Percentiles rank a stretch among this genome's conserved stretches.
These are phyloP conservation scores for Aspergillus leporis DNA, from an alignment of 495 filamentous ascomycete genomes.

Conservation along the genomic window DNA sequence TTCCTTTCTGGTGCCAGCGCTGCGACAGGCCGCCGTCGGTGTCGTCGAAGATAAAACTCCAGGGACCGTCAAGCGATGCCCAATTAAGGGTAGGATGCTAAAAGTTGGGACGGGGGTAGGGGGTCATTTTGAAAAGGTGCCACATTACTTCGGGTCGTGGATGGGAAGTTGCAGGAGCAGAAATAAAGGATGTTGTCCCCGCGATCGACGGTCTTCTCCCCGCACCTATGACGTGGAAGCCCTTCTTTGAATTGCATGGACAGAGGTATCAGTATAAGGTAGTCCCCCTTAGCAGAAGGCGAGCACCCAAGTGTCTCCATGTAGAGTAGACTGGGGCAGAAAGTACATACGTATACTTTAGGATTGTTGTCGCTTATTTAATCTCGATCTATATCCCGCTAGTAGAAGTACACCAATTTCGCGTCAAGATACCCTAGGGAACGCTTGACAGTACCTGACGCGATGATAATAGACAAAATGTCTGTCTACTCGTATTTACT, in stretches of 20 bases:
- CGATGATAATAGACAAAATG: too few species aligned
- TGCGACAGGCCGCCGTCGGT: constrained; percentile 45
- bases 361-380: too few species aligned
- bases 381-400: too few species aligned
- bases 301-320: too few species aligned
- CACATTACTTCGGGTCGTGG: background rate
- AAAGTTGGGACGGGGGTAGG: constrained; percentile 55
- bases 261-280: background rate
- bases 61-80: constrained; percentile 54
- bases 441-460: too few species aligned
- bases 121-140: constrained; percentile 14
- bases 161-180: background rate
- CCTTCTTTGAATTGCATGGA: background rate
- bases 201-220: background rate
- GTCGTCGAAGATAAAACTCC: constrained; percentile 61
- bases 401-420: too few species aligned
- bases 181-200: background rate
- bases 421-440: too few species aligned
- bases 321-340: too few species aligned
- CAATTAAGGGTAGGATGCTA: constrained; percentile 49
- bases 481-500: too few species aligned
- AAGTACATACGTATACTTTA: too few species aligned
- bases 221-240: background rate
- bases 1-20: constrained; percentile 30
- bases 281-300: too few species aligned